A percentile compares a stretch with the other conserved stretches of the same genome.
These are phyloP conservation scores for Asterophora lycoperdoides DNA, from an alignment of 768 basidiomycete species.

Conservation along the genomic window DNA sequence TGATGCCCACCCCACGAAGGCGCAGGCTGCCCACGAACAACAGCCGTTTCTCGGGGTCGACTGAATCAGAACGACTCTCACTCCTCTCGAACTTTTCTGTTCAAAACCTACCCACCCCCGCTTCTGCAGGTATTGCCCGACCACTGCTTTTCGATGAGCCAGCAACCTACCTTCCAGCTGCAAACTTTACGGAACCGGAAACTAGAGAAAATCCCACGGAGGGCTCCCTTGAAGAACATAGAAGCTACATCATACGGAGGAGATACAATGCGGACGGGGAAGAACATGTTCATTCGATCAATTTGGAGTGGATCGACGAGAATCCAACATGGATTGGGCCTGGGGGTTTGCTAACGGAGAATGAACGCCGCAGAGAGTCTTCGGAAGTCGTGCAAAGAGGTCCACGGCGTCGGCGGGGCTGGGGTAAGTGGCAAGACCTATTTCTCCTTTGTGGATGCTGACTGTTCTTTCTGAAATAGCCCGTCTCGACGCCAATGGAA, in stretches of 20 bases:
- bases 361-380: constrained; percentile 9
- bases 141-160: constrained; percentile 41
- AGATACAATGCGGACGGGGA: constrained; percentile 33
- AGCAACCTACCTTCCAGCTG: constrained; percentile 25
- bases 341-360: neutral
- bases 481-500: constrained; percentile 53
- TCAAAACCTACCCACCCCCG: constrained; percentile 34
- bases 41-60: constrained; percentile 21
- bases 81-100: constrained; percentile 39
- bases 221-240: constrained; percentile 17
- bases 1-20: constrained; percentile 19
- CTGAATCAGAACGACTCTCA: constrained; percentile 32
- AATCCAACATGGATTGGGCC: constrained; percentile 17
- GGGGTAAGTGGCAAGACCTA: constrained; percentile 34
- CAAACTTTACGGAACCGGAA: constrained; percentile 9
- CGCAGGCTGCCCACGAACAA: constrained; percentile 16
- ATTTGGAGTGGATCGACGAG: constrained; percentile 37
- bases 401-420: constrained; percentile 35
- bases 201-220: constrained; percentile 2
- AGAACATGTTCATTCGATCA: constrained; percentile 37
- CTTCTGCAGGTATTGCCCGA: constrained; percentile 25
- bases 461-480: constrained; percentile 24
- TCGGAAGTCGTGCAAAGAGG: constrained; percentile 2
- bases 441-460: neutral
- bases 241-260: constrained; percentile 34